Base-by-base conservation (phyloP, 192 early-diverging fungal genomes). In the Chytriomyces hyalinus region DNA sequence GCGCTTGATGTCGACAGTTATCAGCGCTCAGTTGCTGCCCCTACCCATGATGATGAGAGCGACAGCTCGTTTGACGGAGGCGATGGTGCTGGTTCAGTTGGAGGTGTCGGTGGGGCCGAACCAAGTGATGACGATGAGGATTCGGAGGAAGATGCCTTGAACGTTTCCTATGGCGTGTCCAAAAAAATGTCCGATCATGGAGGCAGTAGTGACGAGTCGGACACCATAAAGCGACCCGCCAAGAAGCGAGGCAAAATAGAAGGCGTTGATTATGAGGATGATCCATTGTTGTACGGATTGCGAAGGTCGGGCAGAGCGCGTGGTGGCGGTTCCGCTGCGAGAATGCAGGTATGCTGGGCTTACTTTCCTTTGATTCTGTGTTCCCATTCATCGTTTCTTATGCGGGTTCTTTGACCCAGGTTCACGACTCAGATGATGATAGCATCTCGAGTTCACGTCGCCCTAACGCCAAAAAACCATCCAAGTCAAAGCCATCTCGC, bases 241-340 rank as follows among this genome's bases (percentile, higher is more conserved):
- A 69, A 69, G 45, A 68, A 47, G 59, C n/a, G 66, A 22, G n/a
- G 49, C 11, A 48, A 53, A 57, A 22, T 69, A 11, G 53, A 67
- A 10, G 64, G 67, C 10, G 15, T 69, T 22, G 15, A 61, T 61
- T 17, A 24, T 43, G 76, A 77, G n/a, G 76, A 77, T 68, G 90
- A 92, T 80, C 89, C 91, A 15, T 90, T 91, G 28, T 75, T 92
- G 46, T 92, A 89, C 71, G 89, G 91, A 49, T 80, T 92, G 8
- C 80, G 91, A 65, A 64, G 91, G 67, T 92, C 90, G 17, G 85
- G 84, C 17, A 78, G 91, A 64, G 79, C 79, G 67, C 82, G 75
- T 68, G 80, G 46, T 6, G 68, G 44, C 36, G 59, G 59, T 47
- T 75, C 43, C 50, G 45, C 75, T 72, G 65, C 62, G 9, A 15